phyloP scores from a whole-genome alignment of 108 stramenopile genomes.

The Poteriospumella lacustris region DNA sequence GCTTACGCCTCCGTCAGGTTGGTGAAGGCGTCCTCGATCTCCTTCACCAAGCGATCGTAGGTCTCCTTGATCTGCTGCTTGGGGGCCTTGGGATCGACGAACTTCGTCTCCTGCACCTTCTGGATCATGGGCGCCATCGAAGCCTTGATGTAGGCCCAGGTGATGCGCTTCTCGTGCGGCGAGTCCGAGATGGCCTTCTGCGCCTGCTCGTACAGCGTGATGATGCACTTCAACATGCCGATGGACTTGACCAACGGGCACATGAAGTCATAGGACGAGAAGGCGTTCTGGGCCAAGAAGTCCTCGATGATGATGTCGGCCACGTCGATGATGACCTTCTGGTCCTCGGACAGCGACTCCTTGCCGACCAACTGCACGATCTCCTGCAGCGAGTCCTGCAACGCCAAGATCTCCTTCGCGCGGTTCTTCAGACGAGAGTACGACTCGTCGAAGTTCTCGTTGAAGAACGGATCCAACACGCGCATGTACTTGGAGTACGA shows the following conservation, averaged over 20 bases:
- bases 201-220: conserved; percentile 92
- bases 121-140: conserved; percentile 83
- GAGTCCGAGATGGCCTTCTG: conserved; percentile 94
- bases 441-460: conserved; percentile 73
- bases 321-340: conserved; percentile 98
- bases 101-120: conserved; percentile 55
- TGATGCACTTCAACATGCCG: conserved; percentile 93
- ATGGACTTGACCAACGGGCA: conserved; percentile 96
- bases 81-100: conserved; percentile 69
- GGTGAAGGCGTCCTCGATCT: conserved; percentile 76
- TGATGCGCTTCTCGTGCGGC: conserved; percentile 83
- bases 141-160: conserved; percentile 95
- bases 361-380: conserved; percentile 99
- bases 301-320: conserved; percentile 98
- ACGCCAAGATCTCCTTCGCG: conserved; percentile 85
- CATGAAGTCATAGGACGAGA: conserved; percentile 96
- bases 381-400: conserved; percentile 90
- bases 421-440: conserved; percentile 88
- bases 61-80: conserved; percentile 63
- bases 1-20: conserved; percentile 64
- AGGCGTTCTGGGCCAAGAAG: conserved; percentile 98
- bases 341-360: conserved; percentile 98
- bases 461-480: conserved; percentile 96
- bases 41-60: conserved; percentile 67
- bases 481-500: conserved; percentile 99